phyloP scores from a whole-genome alignment of 2,329 filamentous ascomycete genomes.

The Pseudocercospora eumusae region DNA sequence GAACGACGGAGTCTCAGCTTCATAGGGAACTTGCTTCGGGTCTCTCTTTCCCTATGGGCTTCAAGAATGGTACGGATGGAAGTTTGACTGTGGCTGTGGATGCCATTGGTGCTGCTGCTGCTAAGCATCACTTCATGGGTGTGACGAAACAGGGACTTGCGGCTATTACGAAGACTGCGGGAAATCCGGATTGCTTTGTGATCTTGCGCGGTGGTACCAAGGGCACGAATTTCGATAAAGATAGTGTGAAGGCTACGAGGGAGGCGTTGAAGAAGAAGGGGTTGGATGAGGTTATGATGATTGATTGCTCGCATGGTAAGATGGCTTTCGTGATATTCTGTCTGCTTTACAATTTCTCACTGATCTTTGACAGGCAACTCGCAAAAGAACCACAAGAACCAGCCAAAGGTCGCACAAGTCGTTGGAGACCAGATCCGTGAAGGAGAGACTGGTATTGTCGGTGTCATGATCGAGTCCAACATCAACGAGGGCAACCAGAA shows the following conservation, averaged over 20 bases:
- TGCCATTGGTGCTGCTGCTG: conserved; percentile 77
- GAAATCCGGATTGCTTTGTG: conserved; percentile 96
- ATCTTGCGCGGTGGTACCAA: conserved; percentile 89
- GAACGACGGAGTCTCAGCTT: conserved; percentile 94
- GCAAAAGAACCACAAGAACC: conserved; percentile 95
- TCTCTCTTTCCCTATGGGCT: conserved; percentile 94
- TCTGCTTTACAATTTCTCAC: neutral
- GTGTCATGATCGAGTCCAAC: conserved; percentile 98
- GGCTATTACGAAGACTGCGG: conserved; percentile 87
- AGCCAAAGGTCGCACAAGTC: conserved; percentile 84
- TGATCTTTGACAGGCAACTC: conserved; percentile 70
- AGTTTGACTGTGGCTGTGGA: conserved; percentile 89
- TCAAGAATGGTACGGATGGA: conserved; percentile 99
- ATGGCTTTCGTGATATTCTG: conserved; percentile 11
- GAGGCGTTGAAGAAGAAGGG: conserved; percentile 79
- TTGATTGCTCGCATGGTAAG: conserved; percentile 94
- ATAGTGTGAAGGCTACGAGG: conserved; percentile 76
- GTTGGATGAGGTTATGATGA: conserved; percentile 88
- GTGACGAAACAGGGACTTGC: conserved; percentile 97
- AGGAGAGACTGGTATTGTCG: conserved; percentile 85
- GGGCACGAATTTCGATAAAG: conserved; percentile 90
- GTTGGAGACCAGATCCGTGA: conserved; percentile 82
- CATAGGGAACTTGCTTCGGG: conserved; percentile 95
- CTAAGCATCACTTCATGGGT: conserved; percentile 96
- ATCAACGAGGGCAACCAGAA: conserved; percentile 81